phyloP scores from a whole-genome alignment of 768 basidiomycete genomes.

The Mycena floridula region DNA sequence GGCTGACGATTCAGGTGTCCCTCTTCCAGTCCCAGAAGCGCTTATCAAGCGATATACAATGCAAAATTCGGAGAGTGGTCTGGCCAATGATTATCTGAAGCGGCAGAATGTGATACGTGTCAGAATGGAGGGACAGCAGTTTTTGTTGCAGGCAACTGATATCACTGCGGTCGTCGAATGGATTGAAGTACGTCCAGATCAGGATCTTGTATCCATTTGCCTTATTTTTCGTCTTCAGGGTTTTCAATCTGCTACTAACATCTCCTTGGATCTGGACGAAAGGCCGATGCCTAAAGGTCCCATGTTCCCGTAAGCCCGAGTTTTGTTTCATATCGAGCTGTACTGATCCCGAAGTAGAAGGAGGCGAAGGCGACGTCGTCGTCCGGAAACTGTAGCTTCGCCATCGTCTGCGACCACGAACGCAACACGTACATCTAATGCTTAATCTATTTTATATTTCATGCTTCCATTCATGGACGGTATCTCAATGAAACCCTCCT shows the following conservation, averaged over 20 bases:
- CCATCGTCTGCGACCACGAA: no score
- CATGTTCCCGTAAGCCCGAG: slow-evolving; percentile 46
- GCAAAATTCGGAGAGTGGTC: slow-evolving; percentile 87
- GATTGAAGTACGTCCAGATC: slow-evolving; percentile 92
- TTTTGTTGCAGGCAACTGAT: slow-evolving; percentile 83
- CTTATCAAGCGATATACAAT: slow-evolving; percentile 72
- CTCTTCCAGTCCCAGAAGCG: slow-evolving; percentile 33
- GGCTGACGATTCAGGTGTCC: slow-evolving; percentile 7
- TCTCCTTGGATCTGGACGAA: slow-evolving; percentile 87
- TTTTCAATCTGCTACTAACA: slow-evolving; percentile 87
- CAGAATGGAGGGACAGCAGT: slow-evolving; percentile 92
- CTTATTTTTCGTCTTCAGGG: slow-evolving; percentile 36
- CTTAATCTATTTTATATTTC: no score
- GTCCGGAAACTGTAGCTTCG: no score
- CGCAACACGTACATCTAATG: no score
- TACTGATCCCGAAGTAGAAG: background rate
- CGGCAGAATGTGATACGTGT: slow-evolving; percentile 91
- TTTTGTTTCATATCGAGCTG: background rate
- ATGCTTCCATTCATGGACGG: no score
- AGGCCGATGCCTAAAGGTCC: slow-evolving; percentile 90
- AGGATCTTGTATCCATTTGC: background rate
- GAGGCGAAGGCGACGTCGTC: no score
- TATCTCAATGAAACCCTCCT: no score
- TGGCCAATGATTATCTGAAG: slow-evolving; percentile 94
- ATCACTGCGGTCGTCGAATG: slow-evolving; percentile 85